Conservation (phyloP, 768 basidiomycete species). For the Boletus bicolor region DNA sequence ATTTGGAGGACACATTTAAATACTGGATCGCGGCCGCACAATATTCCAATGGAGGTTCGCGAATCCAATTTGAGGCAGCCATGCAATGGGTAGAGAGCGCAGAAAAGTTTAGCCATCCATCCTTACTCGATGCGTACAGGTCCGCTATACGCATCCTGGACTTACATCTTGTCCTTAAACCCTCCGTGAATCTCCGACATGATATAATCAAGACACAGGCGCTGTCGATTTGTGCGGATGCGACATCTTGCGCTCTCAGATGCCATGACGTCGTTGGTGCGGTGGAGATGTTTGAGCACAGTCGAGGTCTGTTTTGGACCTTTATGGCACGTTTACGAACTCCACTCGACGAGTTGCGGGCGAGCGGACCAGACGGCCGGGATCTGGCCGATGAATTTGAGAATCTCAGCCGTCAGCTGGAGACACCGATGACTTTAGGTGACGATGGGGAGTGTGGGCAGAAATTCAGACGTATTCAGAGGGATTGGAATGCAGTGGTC, state of each 20-base stretch:
- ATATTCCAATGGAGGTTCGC: slow-evolving; percentile 18
- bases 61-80: slow-evolving; percentile 13
- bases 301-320: slow-evolving; percentile 26
- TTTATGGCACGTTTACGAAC: slow-evolving; percentile 23
- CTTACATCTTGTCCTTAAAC: slow-evolving; percentile 16
- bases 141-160: slow-evolving; percentile 18
- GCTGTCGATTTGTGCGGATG: slow-evolving; percentile 22
- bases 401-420: slow-evolving; percentile 19
- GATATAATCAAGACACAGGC: slow-evolving; percentile 11
- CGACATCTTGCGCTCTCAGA: slow-evolving; percentile 27
- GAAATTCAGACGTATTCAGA: slow-evolving; percentile 19
- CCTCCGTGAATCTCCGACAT: slow-evolving; percentile 13
- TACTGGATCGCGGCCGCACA: slow-evolving; percentile 18
- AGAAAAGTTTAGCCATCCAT: slow-evolving; percentile 19
- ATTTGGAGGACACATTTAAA: slow-evolving; percentile 24
- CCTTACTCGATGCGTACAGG: slow-evolving; percentile 15
- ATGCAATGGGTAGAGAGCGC: slow-evolving; percentile 23
- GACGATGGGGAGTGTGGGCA: slow-evolving; percentile 12
- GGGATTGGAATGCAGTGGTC: slow-evolving; percentile 25
- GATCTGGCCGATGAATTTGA: slow-evolving; percentile 22
- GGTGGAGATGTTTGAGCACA: slow-evolving; percentile 37
- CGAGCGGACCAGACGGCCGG: not conserved
- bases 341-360: slow-evolving; percentile 23
- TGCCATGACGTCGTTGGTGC: slow-evolving; percentile 17
- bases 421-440: slow-evolving; percentile 7